Evolutionary conservation across 306 rosid genomes (phyloP).

Genomic region (Citrullus amarus): DNA sequence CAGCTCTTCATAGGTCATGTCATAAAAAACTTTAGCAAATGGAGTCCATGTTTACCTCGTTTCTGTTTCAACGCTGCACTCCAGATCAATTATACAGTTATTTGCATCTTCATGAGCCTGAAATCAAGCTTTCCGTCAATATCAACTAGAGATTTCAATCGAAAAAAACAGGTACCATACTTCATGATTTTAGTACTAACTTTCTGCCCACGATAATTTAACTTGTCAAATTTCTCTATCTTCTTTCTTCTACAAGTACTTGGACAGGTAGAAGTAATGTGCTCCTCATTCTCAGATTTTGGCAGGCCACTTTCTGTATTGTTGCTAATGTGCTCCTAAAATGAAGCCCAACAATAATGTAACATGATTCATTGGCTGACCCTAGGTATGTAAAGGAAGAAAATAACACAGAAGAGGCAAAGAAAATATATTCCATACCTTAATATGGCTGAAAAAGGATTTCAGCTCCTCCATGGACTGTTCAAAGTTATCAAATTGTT

Average conservation of each 20-base stretch:
- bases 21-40: neutral
- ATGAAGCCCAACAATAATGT: slow-evolving; percentile 15
- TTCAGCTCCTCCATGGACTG: slow-evolving; percentile 44
- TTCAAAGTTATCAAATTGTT: slow-evolving; percentile 43
- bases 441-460: slow-evolving; percentile 49
- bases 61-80: slow-evolving; percentile 31
- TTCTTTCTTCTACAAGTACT: slow-evolving; percentile 23
- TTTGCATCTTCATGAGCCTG: slow-evolving; percentile 18
- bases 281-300: slow-evolving; percentile 20
- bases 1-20: neutral
- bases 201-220: slow-evolving; percentile 20
- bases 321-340: slow-evolving; percentile 52
- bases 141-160: slow-evolving; percentile 27
- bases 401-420: slow-evolving; percentile 4
- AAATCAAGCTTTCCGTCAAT: slow-evolving; percentile 20
- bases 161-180: slow-evolving; percentile 20
- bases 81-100: slow-evolving; percentile 25
- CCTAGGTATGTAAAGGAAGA: neutral
- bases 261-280: slow-evolving; percentile 15
- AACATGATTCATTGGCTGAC: neutral
- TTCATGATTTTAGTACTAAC: slow-evolving; percentile 16
- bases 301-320: slow-evolving; percentile 22
- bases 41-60: slow-evolving; percentile 31
- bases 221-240: slow-evolving; percentile 27
- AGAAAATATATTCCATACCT: slow-evolving; percentile 33